Evolutionary conservation across 805 yeast species (phyloP).

Genomic region (Saccharomycopsis capsularis): DNA sequence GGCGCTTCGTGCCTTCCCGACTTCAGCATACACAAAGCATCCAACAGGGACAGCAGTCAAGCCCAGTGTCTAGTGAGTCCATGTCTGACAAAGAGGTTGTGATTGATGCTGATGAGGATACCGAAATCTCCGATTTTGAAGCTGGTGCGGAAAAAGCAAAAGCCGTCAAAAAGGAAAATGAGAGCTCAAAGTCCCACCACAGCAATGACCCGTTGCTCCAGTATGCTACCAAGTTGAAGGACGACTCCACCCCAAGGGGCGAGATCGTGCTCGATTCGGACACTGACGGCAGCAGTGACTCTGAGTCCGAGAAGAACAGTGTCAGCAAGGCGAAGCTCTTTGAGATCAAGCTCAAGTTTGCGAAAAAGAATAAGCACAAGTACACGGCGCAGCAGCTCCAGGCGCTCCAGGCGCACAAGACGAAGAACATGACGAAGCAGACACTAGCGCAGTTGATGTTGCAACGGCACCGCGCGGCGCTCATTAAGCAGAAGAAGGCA

Average conservation of each 20-base stretch:
- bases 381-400: not conserved
- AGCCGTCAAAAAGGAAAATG: not conserved
- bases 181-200: not conserved
- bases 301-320: not conserved
- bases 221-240: conserved; percentile 10
- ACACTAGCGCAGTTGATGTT: conserved; percentile 9
- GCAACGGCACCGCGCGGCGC: conserved; percentile 11
- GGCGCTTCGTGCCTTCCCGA: conserved; percentile 2
- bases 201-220: conserved; percentile 6
- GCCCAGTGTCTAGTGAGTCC: not conserved
- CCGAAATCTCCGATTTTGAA: conserved; percentile 17
- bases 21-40: not conserved
- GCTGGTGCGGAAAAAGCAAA: not conserved
- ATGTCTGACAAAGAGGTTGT: conserved; percentile 4
- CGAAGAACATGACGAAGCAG: conserved; percentile 9
- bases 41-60: not conserved
- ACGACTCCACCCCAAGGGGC: conserved; percentile 7
- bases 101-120: conserved; percentile 3
- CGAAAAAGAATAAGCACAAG: conserved; percentile 11
- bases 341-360: conserved; percentile 16
- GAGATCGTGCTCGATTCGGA: conserved; percentile 14
- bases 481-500: conserved; percentile 1
- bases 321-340: conserved; percentile 14
- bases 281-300: conserved; percentile 4
- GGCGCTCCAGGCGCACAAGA: not conserved